Conservation (phyloP, 2,329 filamentous ascomycete genomes). For the Talaromyces atroroseus region DNA sequence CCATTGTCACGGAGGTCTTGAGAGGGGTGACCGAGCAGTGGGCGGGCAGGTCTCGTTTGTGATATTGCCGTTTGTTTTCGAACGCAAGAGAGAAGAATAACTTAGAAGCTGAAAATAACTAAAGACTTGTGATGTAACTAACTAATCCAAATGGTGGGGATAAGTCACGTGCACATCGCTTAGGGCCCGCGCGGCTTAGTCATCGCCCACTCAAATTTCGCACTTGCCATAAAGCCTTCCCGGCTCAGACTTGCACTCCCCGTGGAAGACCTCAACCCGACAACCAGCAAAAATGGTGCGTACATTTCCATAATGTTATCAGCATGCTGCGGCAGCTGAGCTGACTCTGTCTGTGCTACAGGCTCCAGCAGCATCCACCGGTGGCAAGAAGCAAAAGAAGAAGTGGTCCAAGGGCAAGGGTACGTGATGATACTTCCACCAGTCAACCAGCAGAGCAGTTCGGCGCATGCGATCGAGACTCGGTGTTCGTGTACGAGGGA, state of each 20-base stretch:
- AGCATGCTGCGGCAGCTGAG: too few relatives aligned
- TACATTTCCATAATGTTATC: not conserved
- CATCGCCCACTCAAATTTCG: constrained; percentile 36
- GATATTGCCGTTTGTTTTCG: too few relatives aligned
- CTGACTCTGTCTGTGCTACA: constrained; percentile 19
- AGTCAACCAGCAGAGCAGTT: constrained; percentile 16
- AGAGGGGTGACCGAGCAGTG: not conserved
- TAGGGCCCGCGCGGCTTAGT: constrained; percentile 31
- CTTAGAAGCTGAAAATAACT: too few relatives aligned
- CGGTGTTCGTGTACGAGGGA: not conserved
- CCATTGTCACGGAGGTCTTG: not conserved
- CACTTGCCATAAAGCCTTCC: constrained; percentile 25
- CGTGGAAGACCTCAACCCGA: constrained; percentile 29
- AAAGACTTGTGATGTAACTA: too few relatives aligned
- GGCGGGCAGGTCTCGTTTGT: not conserved
- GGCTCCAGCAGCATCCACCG: constrained; percentile 44
- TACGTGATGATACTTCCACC: constrained; percentile 29
- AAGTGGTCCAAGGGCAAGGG: constrained; percentile 56
- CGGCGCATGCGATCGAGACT: constrained; percentile 12
- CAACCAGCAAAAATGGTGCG: constrained; percentile 37
- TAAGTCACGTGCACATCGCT: constrained; percentile 23
- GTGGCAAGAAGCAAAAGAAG: constrained; percentile 52
- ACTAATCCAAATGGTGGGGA: too few relatives aligned
- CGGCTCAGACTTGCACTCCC: constrained; percentile 22
- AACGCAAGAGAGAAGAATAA: too few relatives aligned